A percentile compares a stretch with the other conserved stretches of the same genome.
These are phyloP conservation scores for Picocystis salinarum DNA, from an alignment of 139 green algal species.

Conservation along the genomic window DNA sequence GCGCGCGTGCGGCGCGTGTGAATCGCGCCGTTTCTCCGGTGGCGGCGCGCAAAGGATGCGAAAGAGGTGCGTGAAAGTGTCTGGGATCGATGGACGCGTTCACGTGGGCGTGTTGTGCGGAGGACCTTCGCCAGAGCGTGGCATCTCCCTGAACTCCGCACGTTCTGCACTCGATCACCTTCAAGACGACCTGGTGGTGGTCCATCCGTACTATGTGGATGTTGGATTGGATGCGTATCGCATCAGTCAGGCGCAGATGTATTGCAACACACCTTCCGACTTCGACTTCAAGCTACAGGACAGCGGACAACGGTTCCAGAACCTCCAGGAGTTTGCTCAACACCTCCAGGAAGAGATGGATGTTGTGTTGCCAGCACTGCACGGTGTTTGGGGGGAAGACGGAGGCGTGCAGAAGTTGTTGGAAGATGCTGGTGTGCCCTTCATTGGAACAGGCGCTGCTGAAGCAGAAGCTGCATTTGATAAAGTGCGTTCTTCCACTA, in stretches of 20 bases:
- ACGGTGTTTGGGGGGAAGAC: conserved; percentile 19
- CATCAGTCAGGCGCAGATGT: conserved; percentile 16
- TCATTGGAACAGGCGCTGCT: conserved; percentile 18
- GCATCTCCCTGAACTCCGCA: conserved; percentile 32
- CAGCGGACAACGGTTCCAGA: conserved; percentile 6
- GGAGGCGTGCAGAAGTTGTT: conserved; percentile 19
- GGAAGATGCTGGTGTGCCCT: conserved; percentile 18
- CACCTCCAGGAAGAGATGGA: conserved; percentile 12
- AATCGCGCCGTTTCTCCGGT: too few species aligned
- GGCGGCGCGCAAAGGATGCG: too few species aligned
- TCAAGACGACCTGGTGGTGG: not conserved
- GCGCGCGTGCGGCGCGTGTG: too few species aligned
- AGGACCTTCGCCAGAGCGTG: conserved; percentile 19
- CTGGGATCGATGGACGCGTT: too few species aligned
- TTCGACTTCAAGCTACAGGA: conserved; percentile 28
- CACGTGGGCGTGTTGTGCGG: conserved; percentile 27
- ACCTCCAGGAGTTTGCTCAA: conserved; percentile 5
- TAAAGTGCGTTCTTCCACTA: conserved; percentile 2
- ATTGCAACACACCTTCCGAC: conserved; percentile 21
- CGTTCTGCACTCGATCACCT: conserved; percentile 24
- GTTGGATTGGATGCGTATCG: conserved; percentile 4
- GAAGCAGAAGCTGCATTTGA: conserved; percentile 8
- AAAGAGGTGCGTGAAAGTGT: too few species aligned
- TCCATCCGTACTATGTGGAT: conserved; percentile 25
- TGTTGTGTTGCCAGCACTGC: conserved; percentile 21